These are phyloP conservation scores for Candida gorgasii DNA, from an alignment of 805 yeast genomes.

Conservation along the genomic window DNA sequence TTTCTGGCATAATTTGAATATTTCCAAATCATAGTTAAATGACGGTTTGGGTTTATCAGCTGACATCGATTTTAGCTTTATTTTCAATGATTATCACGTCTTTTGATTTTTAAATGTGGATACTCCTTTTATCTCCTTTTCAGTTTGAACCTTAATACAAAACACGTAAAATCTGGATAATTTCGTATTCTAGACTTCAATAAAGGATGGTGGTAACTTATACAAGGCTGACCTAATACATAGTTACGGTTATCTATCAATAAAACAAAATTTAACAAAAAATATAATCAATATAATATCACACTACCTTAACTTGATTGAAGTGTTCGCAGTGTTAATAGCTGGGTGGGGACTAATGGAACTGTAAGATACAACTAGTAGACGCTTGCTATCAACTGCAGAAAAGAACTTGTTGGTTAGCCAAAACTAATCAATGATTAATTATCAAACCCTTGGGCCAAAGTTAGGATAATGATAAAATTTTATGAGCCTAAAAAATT, in stretches of 20 bases:
- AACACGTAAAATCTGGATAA: no score
- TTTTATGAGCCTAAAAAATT: constrained; percentile 6
- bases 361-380: no score
- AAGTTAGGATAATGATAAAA: background rate
- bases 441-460: background rate
- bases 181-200: no score
- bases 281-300: background rate
- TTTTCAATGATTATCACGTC: no score
- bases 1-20: constrained; percentile 55
- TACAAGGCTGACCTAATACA: background rate
- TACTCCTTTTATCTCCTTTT: no score
- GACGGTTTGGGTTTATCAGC: constrained; percentile 18
- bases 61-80: constrained; percentile 3
- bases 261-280: background rate
- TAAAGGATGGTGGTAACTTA: no score
- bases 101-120: background rate
- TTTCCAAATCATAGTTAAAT: constrained; percentile 43
- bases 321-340: no score
- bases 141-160: no score
- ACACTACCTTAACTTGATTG: constrained; percentile 4
- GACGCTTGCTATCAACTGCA: no score
- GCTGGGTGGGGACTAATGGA: no score
- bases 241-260: background rate
- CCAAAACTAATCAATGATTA: background rate
- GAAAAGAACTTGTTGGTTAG: no score